Base-by-base conservation (phyloP, 2,329 filamentous ascomycete genomes). In the Sporothrix pseudoabietina region DNA sequence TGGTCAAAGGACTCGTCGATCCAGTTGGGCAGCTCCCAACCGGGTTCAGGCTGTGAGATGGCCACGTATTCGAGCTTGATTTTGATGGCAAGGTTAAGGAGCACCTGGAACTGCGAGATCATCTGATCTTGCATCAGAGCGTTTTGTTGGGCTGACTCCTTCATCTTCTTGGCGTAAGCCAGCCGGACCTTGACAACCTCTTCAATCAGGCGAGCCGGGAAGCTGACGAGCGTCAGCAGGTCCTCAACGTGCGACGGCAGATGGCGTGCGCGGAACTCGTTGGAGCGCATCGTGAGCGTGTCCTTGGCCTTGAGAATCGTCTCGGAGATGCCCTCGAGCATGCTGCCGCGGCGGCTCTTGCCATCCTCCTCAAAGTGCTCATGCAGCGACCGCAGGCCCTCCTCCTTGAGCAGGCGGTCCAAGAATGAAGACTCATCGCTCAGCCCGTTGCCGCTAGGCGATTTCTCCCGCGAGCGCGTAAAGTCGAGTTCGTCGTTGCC, bases 181-280 rank as follows among this genome's bases (percentile, higher is more conserved):
- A 98, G 87, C 74, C 96, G 92, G 77, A 97, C 92, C 71, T 92
- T 92, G 80, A 98, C 98, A 78, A 99, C 97, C 80, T 98, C 96
- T 82, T 98, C 94, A 55, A 99, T 96, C 49, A 99, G 87, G 9
- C 96, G 91, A 0, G 94, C 97, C 0, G 96, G 96, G 79, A 99
- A 99, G 82, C 97, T 98, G 85, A 99, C 97, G 59, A 99, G 86
- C 0, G 94, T 98, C 65, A 98, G 88, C 61, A 99, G 87, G 81
- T 99, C 96, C 80, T 99, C 96, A 74, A 99, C 97, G 80, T 98
- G 98, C 0, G 94, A 94, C 7, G 96, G 96, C 19, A 99, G 85
- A 82, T 99, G 95, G 4, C 95, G 91, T 78, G 94, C 92, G 55
- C 91, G 90, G 80, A 98, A 99, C 0, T 90, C 90, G 75, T 90